Conservation (phyloP, 2,329 filamentous ascomycete species). For the Diaporthe citri region DNA sequence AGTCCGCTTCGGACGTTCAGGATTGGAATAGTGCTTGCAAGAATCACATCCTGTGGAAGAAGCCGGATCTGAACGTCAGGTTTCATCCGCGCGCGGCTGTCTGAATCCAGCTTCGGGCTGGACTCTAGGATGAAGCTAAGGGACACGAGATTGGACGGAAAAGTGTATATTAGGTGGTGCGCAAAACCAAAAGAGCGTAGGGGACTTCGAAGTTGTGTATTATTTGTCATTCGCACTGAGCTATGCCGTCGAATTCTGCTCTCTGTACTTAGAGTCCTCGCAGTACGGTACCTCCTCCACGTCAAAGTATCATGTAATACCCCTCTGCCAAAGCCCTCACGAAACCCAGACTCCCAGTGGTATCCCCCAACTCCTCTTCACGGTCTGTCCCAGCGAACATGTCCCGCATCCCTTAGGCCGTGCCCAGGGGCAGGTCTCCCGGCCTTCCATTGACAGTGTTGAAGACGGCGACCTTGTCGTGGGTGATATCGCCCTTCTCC, state of each 20-base stretch:
- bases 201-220: neutral
- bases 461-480: constrained; percentile 10
- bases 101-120: neutral
- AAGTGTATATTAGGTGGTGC: constrained; percentile 51
- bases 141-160: neutral
- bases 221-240: neutral
- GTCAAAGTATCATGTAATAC: neutral
- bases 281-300: neutral
- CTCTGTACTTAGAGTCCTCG: neutral
- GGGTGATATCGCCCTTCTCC: neutral
- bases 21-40: constrained; percentile 44
- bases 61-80: constrained; percentile 43
- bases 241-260: neutral
- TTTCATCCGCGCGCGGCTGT: constrained; percentile 31
- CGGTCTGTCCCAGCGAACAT: neutral
- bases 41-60: constrained; percentile 49
- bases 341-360: neutral
- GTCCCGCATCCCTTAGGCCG: neutral
- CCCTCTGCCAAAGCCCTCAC: neutral
- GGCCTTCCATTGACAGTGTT: neutral
- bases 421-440: neutral
- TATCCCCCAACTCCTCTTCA: too few species aligned
- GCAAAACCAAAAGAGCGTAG: too few species aligned
- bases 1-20: constrained; percentile 37
- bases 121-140: constrained; percentile 43